phyloP scores from a whole-genome alignment of 176 grass and related monocot genomes.

The Bolboschoenus planiculmis region DNA sequence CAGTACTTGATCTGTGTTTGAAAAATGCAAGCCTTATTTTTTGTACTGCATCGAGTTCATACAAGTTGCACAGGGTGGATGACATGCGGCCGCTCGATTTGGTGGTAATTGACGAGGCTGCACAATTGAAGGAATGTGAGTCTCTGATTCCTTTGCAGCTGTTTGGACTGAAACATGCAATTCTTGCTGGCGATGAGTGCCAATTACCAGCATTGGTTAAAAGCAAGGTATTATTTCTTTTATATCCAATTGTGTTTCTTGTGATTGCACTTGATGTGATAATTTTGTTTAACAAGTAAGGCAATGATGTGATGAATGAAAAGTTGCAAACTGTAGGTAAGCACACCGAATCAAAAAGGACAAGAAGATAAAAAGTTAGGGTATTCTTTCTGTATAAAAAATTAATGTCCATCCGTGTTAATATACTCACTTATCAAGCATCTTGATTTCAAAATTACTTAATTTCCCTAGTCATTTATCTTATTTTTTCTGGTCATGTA shows the following conservation, averaged over 20 bases:
- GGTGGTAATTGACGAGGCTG: constrained; percentile 70
- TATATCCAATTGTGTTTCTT: background rate
- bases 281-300: background rate
- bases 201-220: constrained; percentile 63
- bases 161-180: constrained; percentile 29
- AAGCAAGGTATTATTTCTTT: constrained; percentile 45
- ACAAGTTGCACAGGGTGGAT: constrained; percentile 23
- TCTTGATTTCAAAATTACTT: background rate
- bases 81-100: constrained; percentile 27
- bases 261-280: background rate
- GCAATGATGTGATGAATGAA: background rate
- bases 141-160: constrained; percentile 53
- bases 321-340: background rate
- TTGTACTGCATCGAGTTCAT: constrained; percentile 52
- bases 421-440: background rate
- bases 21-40: constrained; percentile 33
- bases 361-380: background rate
- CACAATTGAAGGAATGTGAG: constrained; percentile 65
- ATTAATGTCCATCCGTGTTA: background rate
- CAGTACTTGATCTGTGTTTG: constrained; percentile 30
- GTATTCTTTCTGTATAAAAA: background rate
- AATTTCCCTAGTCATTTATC: background rate
- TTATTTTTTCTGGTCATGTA: constrained; percentile 2
- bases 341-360: background rate
- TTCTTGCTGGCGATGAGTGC: constrained; percentile 62